A percentile compares a stretch with the other conserved stretches of the same genome.
These are phyloP conservation scores for Torulaspora globosa DNA, from an alignment of 1,139 yeast species.

Conservation along the genomic window DNA sequence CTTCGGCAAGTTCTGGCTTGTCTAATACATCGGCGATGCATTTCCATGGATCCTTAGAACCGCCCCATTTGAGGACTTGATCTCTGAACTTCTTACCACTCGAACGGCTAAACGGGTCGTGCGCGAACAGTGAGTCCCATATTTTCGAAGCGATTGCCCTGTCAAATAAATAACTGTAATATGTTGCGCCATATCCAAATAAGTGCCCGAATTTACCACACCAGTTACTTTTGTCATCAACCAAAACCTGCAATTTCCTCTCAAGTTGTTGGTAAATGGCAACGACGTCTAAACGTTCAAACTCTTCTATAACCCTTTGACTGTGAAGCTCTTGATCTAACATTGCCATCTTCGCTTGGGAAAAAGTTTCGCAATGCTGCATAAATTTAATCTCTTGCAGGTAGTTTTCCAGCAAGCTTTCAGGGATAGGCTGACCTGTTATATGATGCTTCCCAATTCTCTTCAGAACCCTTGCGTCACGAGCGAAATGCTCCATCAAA, in stretches of 20 bases:
- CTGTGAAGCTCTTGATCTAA: constrained; percentile 80
- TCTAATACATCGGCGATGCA: constrained; percentile 78
- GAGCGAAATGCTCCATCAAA: constrained; percentile 88
- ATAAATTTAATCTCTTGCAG: constrained; percentile 52
- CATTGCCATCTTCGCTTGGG: constrained; percentile 86
- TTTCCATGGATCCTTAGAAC: constrained; percentile 84
- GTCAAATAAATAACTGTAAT: constrained; percentile 87
- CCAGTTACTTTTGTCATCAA: constrained; percentile 73
- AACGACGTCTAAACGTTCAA: constrained; percentile 41
- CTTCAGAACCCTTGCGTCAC: constrained; percentile 69
- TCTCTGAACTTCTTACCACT: constrained; percentile 74
- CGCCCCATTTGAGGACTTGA: constrained; percentile 86
- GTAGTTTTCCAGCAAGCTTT: constrained; percentile 47
- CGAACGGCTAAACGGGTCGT: constrained; percentile 63
- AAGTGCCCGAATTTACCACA: constrained; percentile 93
- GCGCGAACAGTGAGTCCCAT: constrained; percentile 66
- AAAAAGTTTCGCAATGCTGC: constrained; percentile 69
- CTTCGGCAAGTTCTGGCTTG: constrained; percentile 53
- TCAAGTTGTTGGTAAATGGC: constrained; percentile 69
- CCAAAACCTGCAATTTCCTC: constrained; percentile 48
- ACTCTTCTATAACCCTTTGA: constrained; percentile 23
- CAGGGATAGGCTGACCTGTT: constrained; percentile 61
- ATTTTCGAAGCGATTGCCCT: constrained; percentile 87
- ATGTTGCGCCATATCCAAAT: constrained; percentile 90
- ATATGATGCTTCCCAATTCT: constrained; percentile 69